Base-by-base conservation (phyloP, 768 basidiomycete genomes). In the Ramaria sp. region DNA sequence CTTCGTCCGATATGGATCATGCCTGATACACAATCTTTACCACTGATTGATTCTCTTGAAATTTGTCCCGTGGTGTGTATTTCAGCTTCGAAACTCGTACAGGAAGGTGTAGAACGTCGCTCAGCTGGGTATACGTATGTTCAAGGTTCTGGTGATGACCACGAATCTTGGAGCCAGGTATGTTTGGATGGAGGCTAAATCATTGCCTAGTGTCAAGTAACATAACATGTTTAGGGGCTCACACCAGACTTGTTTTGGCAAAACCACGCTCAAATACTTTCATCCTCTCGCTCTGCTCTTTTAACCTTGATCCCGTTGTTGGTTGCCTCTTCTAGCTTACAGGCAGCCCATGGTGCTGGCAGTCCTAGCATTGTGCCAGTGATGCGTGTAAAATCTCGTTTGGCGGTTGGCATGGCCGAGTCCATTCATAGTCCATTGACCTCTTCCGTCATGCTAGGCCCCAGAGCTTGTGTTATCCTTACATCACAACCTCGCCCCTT, bases 61-160 rank as follows among this genome's bases (percentile, higher is more conserved):
- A 89, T 78, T 66, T 70, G 72, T 61, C 88, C 94, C 0, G 65
- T 97, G 54, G 70, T 98, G 25, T 96, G 92, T 65, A 68, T 93
- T 10, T 92, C 88, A 2, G 92, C 94, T 1, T 94, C 91, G 3
- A 81, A 79, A 59, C 82, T 81, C 58, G 73, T 84, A 5, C 63
- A 70, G 5, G 78, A 80, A 1, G 81, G 81, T 6, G 53, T 77
- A 1, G 83, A 86, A 56, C 72, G 85, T 20, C 77, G 84, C 0
- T 59, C 71, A 8, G 67, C 71, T n/a, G 88, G 88, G 0, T 96
- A 83, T 64, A 73, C 81, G 20, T 97, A 97, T 64, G 78, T 97
- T 7, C 93, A 95, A 65, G 95, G 95, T 1, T 89, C 88, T 0
- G 95, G 93, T 0, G 95, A 97, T 62, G 95, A 98, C 61, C 90